Evolutionary conservation across 257 asterid species (phyloP).

Genomic region (Nicotiana tabacum): DNA sequence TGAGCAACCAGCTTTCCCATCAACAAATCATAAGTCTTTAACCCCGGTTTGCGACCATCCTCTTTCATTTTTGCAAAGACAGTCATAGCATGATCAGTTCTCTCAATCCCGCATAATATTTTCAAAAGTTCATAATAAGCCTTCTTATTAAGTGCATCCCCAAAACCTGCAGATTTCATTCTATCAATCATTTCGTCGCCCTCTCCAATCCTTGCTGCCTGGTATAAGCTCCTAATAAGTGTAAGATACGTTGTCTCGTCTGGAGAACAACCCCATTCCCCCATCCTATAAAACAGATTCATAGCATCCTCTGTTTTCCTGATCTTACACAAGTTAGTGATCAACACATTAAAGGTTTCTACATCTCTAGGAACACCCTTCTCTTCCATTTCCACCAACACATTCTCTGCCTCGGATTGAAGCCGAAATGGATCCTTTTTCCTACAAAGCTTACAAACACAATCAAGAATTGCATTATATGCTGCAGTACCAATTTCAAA

Average conservation of each 20-base stretch:
- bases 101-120: conserved; percentile 82
- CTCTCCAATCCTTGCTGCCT: conserved; percentile 83
- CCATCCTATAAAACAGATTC: conserved; percentile 56
- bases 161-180: conserved; percentile 84
- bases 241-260: conserved; percentile 58
- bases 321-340: conserved; percentile 72
- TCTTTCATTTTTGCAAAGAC: conserved; percentile 75
- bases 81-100: conserved; percentile 79
- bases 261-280: conserved; percentile 75
- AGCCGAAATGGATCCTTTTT: conserved; percentile 78
- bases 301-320: conserved; percentile 69
- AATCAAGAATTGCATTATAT: conserved; percentile 71
- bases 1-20: conserved; percentile 68
- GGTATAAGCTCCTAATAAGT: conserved; percentile 75
- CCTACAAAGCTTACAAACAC: conserved; percentile 77
- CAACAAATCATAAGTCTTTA: conserved; percentile 73
- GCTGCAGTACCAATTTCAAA: conserved; percentile 60
- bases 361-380: conserved; percentile 79
- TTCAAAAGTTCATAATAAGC: conserved; percentile 69
- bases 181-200: conserved; percentile 96
- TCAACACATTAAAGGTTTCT: conserved; percentile 78
- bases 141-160: conserved; percentile 57
- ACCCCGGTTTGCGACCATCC: conserved; percentile 66
- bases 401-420: conserved; percentile 43
- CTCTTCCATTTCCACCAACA: conserved; percentile 73